phyloP scores from a whole-genome alignment of 1,284 basidiomycete species.

The Cryptococcus sp. region DNA sequence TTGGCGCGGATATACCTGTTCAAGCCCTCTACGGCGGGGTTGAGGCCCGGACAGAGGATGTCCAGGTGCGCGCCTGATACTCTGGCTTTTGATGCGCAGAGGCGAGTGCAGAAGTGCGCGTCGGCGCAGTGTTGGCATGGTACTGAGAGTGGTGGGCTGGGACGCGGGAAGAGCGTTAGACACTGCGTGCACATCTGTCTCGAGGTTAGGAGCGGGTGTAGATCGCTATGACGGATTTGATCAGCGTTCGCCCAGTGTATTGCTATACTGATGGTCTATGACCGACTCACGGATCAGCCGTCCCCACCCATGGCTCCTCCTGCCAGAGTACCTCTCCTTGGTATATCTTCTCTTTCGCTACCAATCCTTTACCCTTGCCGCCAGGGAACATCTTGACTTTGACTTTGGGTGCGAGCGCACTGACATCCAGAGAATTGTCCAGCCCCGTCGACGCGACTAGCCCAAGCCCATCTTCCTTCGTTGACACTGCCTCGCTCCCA shows the following conservation, averaged over 20 bases:
- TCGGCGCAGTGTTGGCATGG: slow-evolving; percentile 48
- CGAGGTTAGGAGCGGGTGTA: slow-evolving; percentile 24
- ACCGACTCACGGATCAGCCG: slow-evolving; percentile 47
- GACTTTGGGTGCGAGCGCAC: slow-evolving; percentile 65
- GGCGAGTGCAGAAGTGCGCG: slow-evolving; percentile 73
- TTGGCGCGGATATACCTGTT: slow-evolving; percentile 63
- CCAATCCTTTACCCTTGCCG: slow-evolving; percentile 78
- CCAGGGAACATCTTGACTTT: slow-evolving; percentile 69
- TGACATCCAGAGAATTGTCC: slow-evolving; percentile 66
- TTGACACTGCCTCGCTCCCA: slow-evolving; percentile 28
- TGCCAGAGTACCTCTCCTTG: slow-evolving; percentile 78
- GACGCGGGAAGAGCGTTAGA: slow-evolving; percentile 32
- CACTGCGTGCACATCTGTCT: slow-evolving; percentile 44
- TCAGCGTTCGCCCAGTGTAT: too few species aligned
- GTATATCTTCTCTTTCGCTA: slow-evolving; percentile 67
- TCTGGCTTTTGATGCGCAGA: slow-evolving; percentile 63
- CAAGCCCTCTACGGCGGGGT: slow-evolving; percentile 66
- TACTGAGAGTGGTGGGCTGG: slow-evolving; percentile 28
- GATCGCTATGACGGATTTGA: slow-evolving; percentile 21
- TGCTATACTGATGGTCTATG: too few species aligned
- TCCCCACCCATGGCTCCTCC: slow-evolving; percentile 60
- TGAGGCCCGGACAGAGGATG: slow-evolving; percentile 72
- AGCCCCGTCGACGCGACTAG: slow-evolving; percentile 65
- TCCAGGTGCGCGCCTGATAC: slow-evolving; percentile 64
- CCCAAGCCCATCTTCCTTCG: slow-evolving; percentile 22